These are phyloP conservation scores for Trametes villosa DNA, from an alignment of 768 basidiomycete genomes.

Conservation along the genomic window DNA sequence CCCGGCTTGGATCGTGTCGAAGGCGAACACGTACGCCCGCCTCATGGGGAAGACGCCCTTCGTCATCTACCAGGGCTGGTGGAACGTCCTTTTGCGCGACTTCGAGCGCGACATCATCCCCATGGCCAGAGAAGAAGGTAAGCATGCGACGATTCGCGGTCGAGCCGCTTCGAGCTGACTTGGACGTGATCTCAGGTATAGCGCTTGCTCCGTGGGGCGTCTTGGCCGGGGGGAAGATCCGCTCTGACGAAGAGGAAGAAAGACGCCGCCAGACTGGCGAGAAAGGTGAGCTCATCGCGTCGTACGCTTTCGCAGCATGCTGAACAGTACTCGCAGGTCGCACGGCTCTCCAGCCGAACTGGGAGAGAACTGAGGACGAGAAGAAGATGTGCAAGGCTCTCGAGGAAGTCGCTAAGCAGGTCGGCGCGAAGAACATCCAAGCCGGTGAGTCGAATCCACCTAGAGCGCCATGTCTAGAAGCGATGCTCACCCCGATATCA, in stretches of 20 bases:
- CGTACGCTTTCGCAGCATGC: too few relatives aligned
- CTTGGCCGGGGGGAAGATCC: conserved; percentile 24
- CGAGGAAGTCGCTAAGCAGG: conserved; percentile 55
- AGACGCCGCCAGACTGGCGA: conserved; percentile 31
- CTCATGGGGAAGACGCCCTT: conserved; percentile 43
- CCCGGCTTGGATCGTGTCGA: conserved; percentile 44
- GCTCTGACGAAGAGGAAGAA: conserved; percentile 31
- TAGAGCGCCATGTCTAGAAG: neutral
- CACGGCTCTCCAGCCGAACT: conserved; percentile 33
- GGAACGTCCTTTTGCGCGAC: conserved; percentile 41
- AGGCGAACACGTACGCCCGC: conserved; percentile 45
- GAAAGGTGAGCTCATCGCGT: conserved; percentile 16
- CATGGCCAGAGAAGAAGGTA: conserved; percentile 39
- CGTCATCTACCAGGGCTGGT: conserved; percentile 40
- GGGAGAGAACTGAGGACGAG: conserved; percentile 54
- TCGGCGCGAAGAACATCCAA: conserved; percentile 40
- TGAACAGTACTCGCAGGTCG: conserved; percentile 35
- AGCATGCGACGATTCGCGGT: neutral
- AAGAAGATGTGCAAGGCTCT: conserved; percentile 46
- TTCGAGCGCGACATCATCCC: conserved; percentile 46
- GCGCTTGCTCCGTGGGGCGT: conserved; percentile 32
- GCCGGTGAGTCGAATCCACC: neutral
- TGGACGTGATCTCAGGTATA: conserved; percentile 18
- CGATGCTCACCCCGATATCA: conserved; percentile 15
- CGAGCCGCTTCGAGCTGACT: neutral